These are phyloP conservation scores for Seiridium cupressi DNA, from an alignment of 2,329 filamentous ascomycete species.

Conservation along the genomic window DNA sequence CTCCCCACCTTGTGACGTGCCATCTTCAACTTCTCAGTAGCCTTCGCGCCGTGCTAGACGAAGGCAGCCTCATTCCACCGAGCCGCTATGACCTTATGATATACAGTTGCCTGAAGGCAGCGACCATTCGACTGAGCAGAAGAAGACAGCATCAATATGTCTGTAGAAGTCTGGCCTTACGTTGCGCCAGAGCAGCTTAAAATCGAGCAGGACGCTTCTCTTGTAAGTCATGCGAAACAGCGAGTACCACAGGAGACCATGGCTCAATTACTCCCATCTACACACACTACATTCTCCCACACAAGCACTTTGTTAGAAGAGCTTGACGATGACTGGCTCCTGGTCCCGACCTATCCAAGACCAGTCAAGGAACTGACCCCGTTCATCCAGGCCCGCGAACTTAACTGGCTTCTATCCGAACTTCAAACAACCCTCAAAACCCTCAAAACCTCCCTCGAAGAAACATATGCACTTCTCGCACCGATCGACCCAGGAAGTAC, in stretches of 20 bases:
- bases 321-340: slow-evolving; percentile 7
- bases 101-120: slow-evolving; percentile 1
- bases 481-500: slow-evolving; percentile 85
- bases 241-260: neutral
- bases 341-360: slow-evolving; percentile 1
- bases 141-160: slow-evolving; percentile 39
- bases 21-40: neutral
- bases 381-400: slow-evolving; percentile 38
- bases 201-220: slow-evolving; percentile 45
- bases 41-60: neutral
- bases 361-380: neutral
- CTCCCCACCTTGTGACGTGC: neutral
- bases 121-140: neutral
- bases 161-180: slow-evolving; percentile 58
- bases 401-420: slow-evolving; percentile 53
- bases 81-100: slow-evolving; percentile 3
- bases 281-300: neutral
- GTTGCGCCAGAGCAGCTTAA: slow-evolving; percentile 49
- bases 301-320: neutral
- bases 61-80: neutral
- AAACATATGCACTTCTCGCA: slow-evolving; percentile 84
- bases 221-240: slow-evolving; percentile 37
- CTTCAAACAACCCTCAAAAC: slow-evolving; percentile 46
- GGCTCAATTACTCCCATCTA: neutral
- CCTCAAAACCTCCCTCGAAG: slow-evolving; percentile 69